These are phyloP conservation scores for Clohesyomyces aquaticus DNA, from an alignment of 495 filamentous ascomycete species.

Conservation along the genomic window DNA sequence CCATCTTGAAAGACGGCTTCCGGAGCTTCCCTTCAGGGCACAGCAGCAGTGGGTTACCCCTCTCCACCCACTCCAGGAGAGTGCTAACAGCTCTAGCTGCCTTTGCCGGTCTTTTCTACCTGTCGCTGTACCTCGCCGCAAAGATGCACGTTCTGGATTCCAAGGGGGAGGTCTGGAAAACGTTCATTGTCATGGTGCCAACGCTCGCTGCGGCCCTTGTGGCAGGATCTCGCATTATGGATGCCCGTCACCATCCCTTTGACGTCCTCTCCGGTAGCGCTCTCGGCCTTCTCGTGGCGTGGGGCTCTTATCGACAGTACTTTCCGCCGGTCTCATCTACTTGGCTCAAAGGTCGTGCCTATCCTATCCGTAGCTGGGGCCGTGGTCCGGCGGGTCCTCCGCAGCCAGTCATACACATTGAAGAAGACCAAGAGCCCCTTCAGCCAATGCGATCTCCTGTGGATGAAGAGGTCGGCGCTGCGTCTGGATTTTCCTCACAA, in stretches of 20 bases:
- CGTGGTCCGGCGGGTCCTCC: constrained; percentile 35
- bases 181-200: constrained; percentile 67
- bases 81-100: constrained; percentile 50
- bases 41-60: constrained; percentile 56
- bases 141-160: constrained; percentile 65
- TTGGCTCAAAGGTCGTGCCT: constrained; percentile 64
- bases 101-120: constrained; percentile 80
- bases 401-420: constrained; percentile 7
- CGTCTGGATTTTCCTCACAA: constrained; percentile 28
- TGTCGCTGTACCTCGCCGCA: constrained; percentile 65
- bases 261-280: constrained; percentile 76
- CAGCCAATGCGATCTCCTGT: constrained; percentile 8
- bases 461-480: constrained; percentile 33
- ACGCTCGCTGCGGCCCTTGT: constrained; percentile 59
- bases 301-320: constrained; percentile 46
- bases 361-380: constrained; percentile 65
- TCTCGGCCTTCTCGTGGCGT: constrained; percentile 46
- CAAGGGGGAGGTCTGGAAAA: constrained; percentile 74
- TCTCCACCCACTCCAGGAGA: not conserved
- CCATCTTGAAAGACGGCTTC: constrained; percentile 80
- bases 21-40: constrained; percentile 73
- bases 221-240: constrained; percentile 65
- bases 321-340: constrained; percentile 58
- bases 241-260: constrained; percentile 87
- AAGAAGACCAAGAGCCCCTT: constrained; percentile 34